Evolutionary conservation across 352 stramenopile genomes (phyloP), one percentile per base, ranked within the genome.

Genomic region (Globisporangium irregulare): DNA sequence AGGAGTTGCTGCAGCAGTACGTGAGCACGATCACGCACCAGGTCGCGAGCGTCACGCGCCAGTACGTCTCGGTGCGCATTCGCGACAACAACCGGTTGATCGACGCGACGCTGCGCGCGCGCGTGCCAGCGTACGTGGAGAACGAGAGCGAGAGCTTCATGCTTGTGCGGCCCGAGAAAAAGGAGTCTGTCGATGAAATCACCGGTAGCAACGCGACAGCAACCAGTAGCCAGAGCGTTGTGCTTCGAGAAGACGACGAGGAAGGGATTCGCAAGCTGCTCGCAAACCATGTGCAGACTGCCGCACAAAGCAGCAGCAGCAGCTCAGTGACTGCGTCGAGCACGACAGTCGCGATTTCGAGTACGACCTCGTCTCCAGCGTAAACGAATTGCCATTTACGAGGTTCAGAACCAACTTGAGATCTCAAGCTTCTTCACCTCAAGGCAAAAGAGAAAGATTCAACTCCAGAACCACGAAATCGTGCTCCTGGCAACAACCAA

Each of bases 21-120:
- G 85, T 94, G 68, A 90, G 85, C 61, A 92, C 85, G 24, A 93
- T 94, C 62, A 93, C 86, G 51, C 84, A 94, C 64, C 86, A 94
- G 59, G 86, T 94, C 27, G 86, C 86, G 64, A 91, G 83, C 66
- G 82, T 93, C 57, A 94, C 86, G 25, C 78, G 86, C 34, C 81
- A 93, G 64, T 93, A 93, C 67, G 85, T 94, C 9, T 89, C 79
- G 8, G 82, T 91, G 59, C 84, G 84, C 34, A 92, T 94, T 56
- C 84, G 82, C 59, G 86, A 94, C 67, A 94, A 94, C 70, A 94
- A 93, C 58, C 82, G 86, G 2, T 70, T 93, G 61, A 73, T 93
- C 32, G 86, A 93, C 58, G 83, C 85, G 29, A 90, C 83, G n/a
- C 57, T 93, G 48, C 83, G 83, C 9, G 86, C 86, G 5, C 80